Evolutionary conservation across 495 filamentous ascomycete genomes (phyloP), one percentile per base, ranked within the genome.

Genomic region (Platismatia glauca): DNA sequence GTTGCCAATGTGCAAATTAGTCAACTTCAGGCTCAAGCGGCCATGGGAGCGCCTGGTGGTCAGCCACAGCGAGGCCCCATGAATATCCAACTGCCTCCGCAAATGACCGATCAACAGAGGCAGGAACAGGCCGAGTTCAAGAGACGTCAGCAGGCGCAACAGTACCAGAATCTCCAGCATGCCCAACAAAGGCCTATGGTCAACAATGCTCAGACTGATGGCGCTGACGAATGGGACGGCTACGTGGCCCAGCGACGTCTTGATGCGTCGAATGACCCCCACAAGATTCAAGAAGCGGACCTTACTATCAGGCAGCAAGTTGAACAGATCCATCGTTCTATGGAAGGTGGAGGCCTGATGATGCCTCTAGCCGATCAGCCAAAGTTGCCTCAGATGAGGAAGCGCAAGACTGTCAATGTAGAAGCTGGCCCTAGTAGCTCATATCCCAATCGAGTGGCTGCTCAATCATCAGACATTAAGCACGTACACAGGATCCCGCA

Each of bases 261-360:
- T 77, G 72, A 79, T 72, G 79, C 82, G 67, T 43, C 63, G 33
- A 55, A 53, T 34, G 37, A 61, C 41, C 64, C 57, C 31, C 15
- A 3, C 4, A 44, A 24, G 20, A 34, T 44, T 39, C 22, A 64
- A 22, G 59, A 64, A 55, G 68, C 68, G 3, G 68, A 70, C 43
- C 27, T 62, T 55, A 69, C 84, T 41, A 79, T 91, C 66, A 82
- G 85, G 43, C 77, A 83, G 57, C 83, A 87, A 63, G 82, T 92
- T 35, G 81, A 87, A 59, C 81, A 87, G 20, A 79, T 81, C 62
- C 86, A 86, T 61, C 82, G 81, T 57, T 78, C 78, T 60, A 81
- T 91, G 73, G 89, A 97, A 73, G 89, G 81, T 55, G 89, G 89
- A 60, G 92, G 92, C 48, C 75, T 96, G 48, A 88, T 95, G 82